Evolutionary conservation across 352 stramenopile genomes (phyloP), one percentile per base, ranked within the genome.

Genomic region (Phytophthora cactorum): DNA sequence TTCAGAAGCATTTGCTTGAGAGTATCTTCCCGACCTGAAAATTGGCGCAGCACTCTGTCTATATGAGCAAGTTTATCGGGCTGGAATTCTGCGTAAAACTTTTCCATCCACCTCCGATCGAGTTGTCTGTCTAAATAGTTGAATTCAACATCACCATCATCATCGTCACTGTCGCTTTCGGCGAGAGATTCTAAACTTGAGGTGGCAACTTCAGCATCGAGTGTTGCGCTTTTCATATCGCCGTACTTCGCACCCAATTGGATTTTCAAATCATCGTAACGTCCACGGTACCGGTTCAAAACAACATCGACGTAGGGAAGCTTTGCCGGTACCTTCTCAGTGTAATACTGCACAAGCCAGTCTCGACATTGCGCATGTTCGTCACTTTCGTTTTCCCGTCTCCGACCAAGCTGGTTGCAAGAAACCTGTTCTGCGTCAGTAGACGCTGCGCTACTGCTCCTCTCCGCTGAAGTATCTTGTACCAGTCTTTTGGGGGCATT

Each of bases 191-290:
- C 67, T 36, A 59, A 70, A 29, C 57, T 72, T 36, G 56, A 61
- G 22, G 41, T 47, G 56, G 25, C 43, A 46, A 11, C 31, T 10
- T 17, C 28, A n/a, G 15, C 54, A 31, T 32, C 22, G 17, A 28
- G 10, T 58, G 53, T 17, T 29, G 53, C 2, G 12, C 60, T 50
- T 9, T 22, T 39, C 5, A 77, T 36, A 2, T 63, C 47, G 2
- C 81, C 79, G 38, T 90, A 92, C 43, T 90, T 92, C 11, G 68
- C 53, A 17, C 59, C 53, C 9, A 90, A 68, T 38, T 88, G 80
- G 4, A n/a, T 27, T 54, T 84, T 88, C 12, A 92, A 67, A 27
- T 89, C 83, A 32, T 78, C 81, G 17, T 82, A 75, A 1, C 76
- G 78, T 0, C 83, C 81, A 51, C 79, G 72, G 29, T 90, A 90